These are phyloP conservation scores for Bidens hawaiensis DNA, from an alignment of 140 eudicot genomes.

Conservation along the genomic window DNA sequence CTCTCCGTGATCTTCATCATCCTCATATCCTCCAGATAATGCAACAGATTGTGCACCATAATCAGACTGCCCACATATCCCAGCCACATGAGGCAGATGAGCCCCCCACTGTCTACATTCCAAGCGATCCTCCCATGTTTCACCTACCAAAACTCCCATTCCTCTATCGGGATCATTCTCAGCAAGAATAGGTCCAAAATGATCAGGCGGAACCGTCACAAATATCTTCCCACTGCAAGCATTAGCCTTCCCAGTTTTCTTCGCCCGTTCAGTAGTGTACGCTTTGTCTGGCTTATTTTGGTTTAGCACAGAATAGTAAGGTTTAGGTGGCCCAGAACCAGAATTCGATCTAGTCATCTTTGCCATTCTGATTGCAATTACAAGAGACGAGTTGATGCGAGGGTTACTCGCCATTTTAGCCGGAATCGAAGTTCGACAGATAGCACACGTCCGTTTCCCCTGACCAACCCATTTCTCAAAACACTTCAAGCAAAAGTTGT, in stretches of 20 bases:
- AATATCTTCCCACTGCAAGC: conserved; percentile 76
- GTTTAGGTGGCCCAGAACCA: conserved; percentile 31
- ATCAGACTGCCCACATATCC: conserved; percentile 65
- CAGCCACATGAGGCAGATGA: conserved; percentile 76
- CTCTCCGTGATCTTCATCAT: conserved; percentile 87
- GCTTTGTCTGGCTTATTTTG: conserved; percentile 74
- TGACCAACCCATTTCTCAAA: conserved; percentile 55
- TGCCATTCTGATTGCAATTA: conserved; percentile 48
- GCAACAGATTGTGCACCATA: conserved; percentile 84
- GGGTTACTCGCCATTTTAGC: conserved; percentile 48
- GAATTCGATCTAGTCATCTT: conserved; percentile 25
- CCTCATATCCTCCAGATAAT: conserved; percentile 76
- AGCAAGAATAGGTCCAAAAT: conserved; percentile 70
- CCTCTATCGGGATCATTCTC: conserved; percentile 75
- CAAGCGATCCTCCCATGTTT: conserved; percentile 72
- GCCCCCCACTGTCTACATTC: conserved; percentile 89
- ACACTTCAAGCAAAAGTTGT: conserved; percentile 54
- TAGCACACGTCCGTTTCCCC: conserved; percentile 58
- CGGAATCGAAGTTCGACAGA: conserved; percentile 48
- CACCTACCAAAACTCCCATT: conserved; percentile 77
- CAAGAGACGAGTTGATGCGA: conserved; percentile 52
- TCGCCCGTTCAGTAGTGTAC: conserved; percentile 71
- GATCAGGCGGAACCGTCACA: conserved; percentile 69
- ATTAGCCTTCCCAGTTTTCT: conserved; percentile 67
- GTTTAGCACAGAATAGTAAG: conserved; percentile 42